Conservation (phyloP, 768 basidiomycete species). For the Boletus rubroflammeus region DNA sequence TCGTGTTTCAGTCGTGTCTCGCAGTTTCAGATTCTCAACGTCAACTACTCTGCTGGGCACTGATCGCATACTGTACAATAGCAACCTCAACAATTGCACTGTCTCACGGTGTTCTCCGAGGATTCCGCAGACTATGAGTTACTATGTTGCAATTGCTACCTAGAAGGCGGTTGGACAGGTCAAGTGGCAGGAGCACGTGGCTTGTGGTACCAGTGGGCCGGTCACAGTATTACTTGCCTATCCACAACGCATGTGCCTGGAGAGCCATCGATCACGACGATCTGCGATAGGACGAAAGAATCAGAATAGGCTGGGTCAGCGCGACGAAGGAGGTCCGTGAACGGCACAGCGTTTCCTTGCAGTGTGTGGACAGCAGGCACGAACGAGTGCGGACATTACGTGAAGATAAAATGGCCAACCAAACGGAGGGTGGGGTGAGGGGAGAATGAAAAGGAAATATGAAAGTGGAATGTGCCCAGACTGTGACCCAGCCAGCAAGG, state of each 20-base stretch:
- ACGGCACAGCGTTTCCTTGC: not conserved
- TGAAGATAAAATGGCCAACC: not conserved
- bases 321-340: conserved; percentile 3
- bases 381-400: conserved; percentile 1
- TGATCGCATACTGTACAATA: not conserved
- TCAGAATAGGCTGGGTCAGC: conserved; percentile 5
- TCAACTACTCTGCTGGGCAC: not conserved
- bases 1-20: conserved; percentile 1
- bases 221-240: not conserved
- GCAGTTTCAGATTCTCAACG: conserved; percentile 4
- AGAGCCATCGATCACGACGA: conserved; percentile 9
- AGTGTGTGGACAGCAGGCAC: not conserved
- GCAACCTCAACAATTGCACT: not conserved
- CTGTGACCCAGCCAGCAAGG: not conserved
- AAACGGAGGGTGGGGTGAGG: not conserved
- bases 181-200: conserved; percentile 3
- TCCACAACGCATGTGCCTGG: conserved; percentile 9
- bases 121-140: not conserved
- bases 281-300: conserved; percentile 11
- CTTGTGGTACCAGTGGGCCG: not conserved
- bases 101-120: conserved; percentile 11
- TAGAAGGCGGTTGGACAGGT: not conserved
- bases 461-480: conserved; percentile 1
- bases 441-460: conserved; percentile 14
- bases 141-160: not conserved